Base-by-base conservation (phyloP, 768 basidiomycete genomes). In the Mycena indigotica region DNA sequence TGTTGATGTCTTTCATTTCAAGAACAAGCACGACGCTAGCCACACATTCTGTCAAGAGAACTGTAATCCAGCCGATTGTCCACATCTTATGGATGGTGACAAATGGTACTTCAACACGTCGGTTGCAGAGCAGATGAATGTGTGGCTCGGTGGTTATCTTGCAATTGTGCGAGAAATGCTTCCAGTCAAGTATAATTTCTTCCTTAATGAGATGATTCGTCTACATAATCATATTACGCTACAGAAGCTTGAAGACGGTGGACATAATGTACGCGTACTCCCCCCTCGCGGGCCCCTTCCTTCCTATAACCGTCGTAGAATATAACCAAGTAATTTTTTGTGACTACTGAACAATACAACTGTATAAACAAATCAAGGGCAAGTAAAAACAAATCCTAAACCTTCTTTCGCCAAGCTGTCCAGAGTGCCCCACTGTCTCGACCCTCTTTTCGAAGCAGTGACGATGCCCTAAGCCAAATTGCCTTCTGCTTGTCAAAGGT, bases 121-220 rank as follows among this genome's bases (percentile, higher is more conserved):
- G 0, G 66, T 69, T 10, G 73, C 74, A 0, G 73, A 76, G 56
- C 72, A 74, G 60, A 59, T 60, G 1, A 75, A 75, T 57, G 67
- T 60, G 1, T 75, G 73, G 72, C 50, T 75, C 17, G 69, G 69
- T 0, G 69, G 71, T 2, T 75, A 71, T 51, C 65, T 66, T 12
- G 53, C 70, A 0, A 75, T 76, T 0, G 67, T 66, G 23, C 26
- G 67, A 3, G 73, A 77, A 64, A 77, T 77, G 74, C 53, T 67
- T n/a, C 57, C 62, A 3, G 59, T 55, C 1, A 66, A 67, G 60
- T 74, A 68, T 24, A 61, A 74, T 38, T 75, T 75, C 28, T 76
- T 75, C 49, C 56, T 77, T 0, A 71, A 76, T 56, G 69, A 76
- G 50, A 73, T 76, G 73, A 72, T 77, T 24, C 30, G 66, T 23